phyloP scores from a whole-genome alignment of 2,329 filamentous ascomycete genomes.

The Fusarium pininemorale region DNA sequence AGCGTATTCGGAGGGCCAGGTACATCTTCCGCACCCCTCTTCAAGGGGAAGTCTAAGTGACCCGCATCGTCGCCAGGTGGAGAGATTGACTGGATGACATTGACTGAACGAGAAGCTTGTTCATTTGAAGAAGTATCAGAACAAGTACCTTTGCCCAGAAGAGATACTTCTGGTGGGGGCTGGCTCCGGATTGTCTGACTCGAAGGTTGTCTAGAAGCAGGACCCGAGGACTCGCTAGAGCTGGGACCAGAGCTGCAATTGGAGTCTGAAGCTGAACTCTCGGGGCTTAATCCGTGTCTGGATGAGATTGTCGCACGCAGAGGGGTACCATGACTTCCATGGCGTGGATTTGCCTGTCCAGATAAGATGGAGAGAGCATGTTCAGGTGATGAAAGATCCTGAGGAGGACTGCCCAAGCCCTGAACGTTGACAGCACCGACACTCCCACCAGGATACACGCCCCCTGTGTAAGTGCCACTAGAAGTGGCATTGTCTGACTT shows the following conservation, averaged over 20 bases:
- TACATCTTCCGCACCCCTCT: neutral
- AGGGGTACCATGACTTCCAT: neutral
- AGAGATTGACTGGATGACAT: neutral
- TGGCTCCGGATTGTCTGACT: neutral
- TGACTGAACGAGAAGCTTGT: neutral
- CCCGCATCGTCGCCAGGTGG: neutral
- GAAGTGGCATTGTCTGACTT: neutral
- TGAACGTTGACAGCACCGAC: neutral
- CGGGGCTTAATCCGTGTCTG: neutral
- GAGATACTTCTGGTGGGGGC: slow-evolving; percentile 2
- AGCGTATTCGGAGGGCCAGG: neutral
- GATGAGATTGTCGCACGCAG: neutral
- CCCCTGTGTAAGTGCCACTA: neutral
- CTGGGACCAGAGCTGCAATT: neutral
- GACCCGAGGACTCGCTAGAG: neutral
- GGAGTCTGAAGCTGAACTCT: neutral
- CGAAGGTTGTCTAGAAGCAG: neutral
- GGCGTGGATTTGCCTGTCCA: neutral
- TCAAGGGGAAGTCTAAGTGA: neutral
- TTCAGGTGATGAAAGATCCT: neutral
- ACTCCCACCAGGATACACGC: neutral
- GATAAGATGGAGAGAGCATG: neutral
- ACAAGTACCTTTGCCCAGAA: neutral
- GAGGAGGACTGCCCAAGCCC: neutral
- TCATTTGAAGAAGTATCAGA: neutral